phyloP scores from a whole-genome alignment of 345 rosid genomes.

The Aurinia saxatilis region DNA sequence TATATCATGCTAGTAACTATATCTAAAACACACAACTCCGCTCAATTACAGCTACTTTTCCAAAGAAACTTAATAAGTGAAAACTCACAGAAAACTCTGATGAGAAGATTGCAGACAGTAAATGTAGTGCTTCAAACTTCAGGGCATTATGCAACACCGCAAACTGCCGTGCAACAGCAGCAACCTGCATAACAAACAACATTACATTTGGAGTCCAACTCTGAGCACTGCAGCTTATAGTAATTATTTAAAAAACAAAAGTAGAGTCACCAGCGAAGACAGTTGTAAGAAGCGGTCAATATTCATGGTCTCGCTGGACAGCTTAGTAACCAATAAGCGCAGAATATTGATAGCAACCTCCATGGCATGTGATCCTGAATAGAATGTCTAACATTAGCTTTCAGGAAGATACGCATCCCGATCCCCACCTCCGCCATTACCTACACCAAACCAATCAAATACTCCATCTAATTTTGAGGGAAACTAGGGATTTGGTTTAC shows the following conservation, averaged over 20 bases:
- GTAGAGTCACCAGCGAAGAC: conserved; percentile 56
- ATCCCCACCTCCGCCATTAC: conserved; percentile 36
- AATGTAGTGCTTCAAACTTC: conserved; percentile 78
- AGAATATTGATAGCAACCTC: conserved; percentile 65
- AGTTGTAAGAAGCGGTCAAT: conserved; percentile 39
- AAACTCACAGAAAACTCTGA: conserved; percentile 48
- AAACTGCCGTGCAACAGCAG: conserved; percentile 57
- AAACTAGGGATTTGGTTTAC: conserved; percentile 29
- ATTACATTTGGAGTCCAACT: too few species aligned
- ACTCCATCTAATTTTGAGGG: background rate
- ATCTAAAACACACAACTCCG: background rate
- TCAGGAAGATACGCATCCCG: conserved; percentile 69
- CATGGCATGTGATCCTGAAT: conserved; percentile 71
- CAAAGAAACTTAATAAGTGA: too few species aligned
- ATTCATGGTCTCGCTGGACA: conserved; percentile 31
- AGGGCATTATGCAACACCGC: conserved; percentile 67
- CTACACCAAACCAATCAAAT: conserved; percentile 21
- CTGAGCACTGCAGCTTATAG: too few species aligned
- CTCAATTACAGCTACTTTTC: background rate
- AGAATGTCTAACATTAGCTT: too few species aligned
- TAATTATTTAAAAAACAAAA: too few species aligned
- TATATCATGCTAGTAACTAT: background rate
- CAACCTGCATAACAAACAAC: too few species aligned
- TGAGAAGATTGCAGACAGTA: conserved; percentile 65
- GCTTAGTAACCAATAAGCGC: conserved; percentile 46